Evolutionary conservation across 768 basidiomycete species (phyloP), one percentile per base, ranked within the genome.

Genomic region (Lyophyllum shimeji): DNA sequence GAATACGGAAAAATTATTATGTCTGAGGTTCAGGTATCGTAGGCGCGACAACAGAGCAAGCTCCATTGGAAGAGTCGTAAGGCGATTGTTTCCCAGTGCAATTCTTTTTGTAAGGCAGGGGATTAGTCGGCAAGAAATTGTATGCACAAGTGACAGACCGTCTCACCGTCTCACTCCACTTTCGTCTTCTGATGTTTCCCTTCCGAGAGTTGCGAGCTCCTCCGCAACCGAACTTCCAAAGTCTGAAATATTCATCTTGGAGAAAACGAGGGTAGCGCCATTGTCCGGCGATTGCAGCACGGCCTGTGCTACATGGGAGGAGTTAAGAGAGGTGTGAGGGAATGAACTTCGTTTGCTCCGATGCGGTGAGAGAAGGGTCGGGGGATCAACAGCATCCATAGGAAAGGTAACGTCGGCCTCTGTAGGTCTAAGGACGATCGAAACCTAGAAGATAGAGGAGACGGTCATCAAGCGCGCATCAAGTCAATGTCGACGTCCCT

Each of bases 11-110:
- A 99, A 86, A 52, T 76, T 80, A 66, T 98, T 98, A 68, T 83
- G 84, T 75, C 89, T 89, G 62, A 96, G 81, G 69, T 94, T 95
- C 27, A 96, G 77, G 70, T 96, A 96, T 61, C 92, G 81, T 42
- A 96, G 75, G 58, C 79, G 82, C 39, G 87, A 84, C 50, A 95
- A 71, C 31, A 86, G 77, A 4, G 82, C 80, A 63, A 95, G 93
- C 40, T 86, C 83, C 52, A 78, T 79, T 20, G 94, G 93, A 44
- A 96, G 78, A 1, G 83, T 85, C 44, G 85, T 77, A 24, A 99
- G 78, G 40, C 85, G 83, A 69, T 99, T 99, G 69, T 90, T 82
- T 15, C 88, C 87, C 24, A 99, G 76, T 8, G 97, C 87, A 57
- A 99, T 84, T 66, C 95, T 97, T 58, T 39, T 31, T 31, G 23